These are phyloP conservation scores for Leccinum broughii DNA, from an alignment of 768 basidiomycete genomes.

Conservation along the genomic window DNA sequence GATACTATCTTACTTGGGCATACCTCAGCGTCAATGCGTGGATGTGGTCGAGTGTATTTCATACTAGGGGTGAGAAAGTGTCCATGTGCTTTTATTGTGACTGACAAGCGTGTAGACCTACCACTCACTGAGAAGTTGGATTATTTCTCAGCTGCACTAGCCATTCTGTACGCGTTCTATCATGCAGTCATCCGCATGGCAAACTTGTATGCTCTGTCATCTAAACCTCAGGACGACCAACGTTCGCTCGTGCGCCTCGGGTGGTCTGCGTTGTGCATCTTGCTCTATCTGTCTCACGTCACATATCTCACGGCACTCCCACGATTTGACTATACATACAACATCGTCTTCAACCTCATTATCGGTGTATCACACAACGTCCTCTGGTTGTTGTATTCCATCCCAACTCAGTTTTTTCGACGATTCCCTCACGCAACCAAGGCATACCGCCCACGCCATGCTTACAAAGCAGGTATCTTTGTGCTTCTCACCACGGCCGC, in stretches of 20 bases:
- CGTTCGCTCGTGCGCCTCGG: conserved; percentile 19
- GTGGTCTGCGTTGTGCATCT: conserved; percentile 55
- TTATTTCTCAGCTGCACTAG: conserved; percentile 90
- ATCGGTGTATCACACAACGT: conserved; percentile 79
- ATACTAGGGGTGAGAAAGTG: conserved; percentile 73
- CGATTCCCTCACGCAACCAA: conserved; percentile 57
- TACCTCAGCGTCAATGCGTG: conserved; percentile 83
- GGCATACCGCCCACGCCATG: conserved; percentile 58
- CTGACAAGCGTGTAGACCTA: conserved; percentile 53
- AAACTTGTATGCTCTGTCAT: conserved; percentile 58
- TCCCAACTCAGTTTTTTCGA: conserved; percentile 47
- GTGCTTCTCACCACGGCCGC: conserved; percentile 72
- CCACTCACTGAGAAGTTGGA: conserved; percentile 87
- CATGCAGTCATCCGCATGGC: conserved; percentile 74
- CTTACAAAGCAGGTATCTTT: conserved; percentile 55
- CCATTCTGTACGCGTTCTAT: conserved; percentile 81
- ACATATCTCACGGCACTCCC: conserved; percentile 75
- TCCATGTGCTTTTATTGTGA: neutral
- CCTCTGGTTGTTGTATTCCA: conserved; percentile 77
- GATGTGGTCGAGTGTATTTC: conserved; percentile 91
- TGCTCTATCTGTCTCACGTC: conserved; percentile 68
- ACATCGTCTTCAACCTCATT: conserved; percentile 79
- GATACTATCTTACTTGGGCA: conserved; percentile 67
- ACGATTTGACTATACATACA: conserved; percentile 92
- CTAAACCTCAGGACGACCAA: conserved; percentile 27